Evolutionary conservation across 2,329 filamentous ascomycete genomes (phyloP).

Genomic region (Thelonectria blattea): DNA sequence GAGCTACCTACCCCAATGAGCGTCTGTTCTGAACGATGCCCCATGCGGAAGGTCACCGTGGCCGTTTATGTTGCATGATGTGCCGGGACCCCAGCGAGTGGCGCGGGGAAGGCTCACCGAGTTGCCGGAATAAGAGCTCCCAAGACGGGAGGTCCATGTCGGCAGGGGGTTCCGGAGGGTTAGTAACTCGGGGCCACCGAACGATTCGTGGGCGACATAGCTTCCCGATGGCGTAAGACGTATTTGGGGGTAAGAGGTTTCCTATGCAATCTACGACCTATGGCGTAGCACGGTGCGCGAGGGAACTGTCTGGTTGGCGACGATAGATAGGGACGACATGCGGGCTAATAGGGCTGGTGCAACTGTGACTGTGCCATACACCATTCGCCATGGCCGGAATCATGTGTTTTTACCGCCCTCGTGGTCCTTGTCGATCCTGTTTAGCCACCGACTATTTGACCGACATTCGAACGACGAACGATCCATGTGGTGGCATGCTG

Average conservation of each 20-base stretch:
- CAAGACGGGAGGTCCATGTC: background rate
- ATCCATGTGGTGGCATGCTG: background rate
- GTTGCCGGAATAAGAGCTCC: slow-evolving; percentile 8
- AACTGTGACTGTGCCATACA: background rate
- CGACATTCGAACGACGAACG: background rate
- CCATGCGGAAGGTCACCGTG: background rate
- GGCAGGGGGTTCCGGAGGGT: background rate
- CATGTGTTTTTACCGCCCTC: background rate
- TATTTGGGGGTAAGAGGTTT: background rate
- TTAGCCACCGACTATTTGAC: background rate
- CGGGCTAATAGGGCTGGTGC: background rate
- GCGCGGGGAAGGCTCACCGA: slow-evolving; percentile 8
- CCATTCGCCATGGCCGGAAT: background rate
- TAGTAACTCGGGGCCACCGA: background rate
- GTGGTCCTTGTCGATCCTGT: background rate
- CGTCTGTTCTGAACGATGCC: background rate
- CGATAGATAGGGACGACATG: slow-evolving; percentile 7
- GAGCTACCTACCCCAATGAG: background rate
- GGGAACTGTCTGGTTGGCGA: slow-evolving; percentile 9
- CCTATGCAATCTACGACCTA: background rate
- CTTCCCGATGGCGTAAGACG: slow-evolving; percentile 9
- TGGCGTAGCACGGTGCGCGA: slow-evolving; percentile 9
- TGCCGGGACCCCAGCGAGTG: background rate
- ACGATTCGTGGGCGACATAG: background rate
- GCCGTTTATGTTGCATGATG: background rate